A percentile compares a stretch with the other conserved stretches of the same genome.
These are phyloP conservation scores for Magnolia officinalis DNA, from an alignment of 164 flowering plant genomes.

Conservation along the genomic window DNA sequence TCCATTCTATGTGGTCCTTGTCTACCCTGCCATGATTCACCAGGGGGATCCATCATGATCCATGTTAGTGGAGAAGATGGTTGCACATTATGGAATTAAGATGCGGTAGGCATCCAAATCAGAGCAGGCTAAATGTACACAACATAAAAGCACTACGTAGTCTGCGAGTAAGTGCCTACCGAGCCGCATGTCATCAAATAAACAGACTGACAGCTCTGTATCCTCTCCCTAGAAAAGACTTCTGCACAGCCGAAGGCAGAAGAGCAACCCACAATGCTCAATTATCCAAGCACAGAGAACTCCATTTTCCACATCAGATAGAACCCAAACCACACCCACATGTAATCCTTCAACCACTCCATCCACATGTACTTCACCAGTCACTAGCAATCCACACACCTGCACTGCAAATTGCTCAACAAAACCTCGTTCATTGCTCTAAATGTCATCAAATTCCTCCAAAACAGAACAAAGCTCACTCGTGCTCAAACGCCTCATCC, in stretches of 20 bases:
- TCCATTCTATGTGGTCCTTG: no score
- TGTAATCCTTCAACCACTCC: neutral
- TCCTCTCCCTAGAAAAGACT: neutral
- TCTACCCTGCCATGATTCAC: neutral
- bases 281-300: neutral
- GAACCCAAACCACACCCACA: neutral
- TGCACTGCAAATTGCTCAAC: neutral
- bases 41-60: neutral
- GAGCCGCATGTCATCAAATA: neutral
- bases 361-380: neutral
- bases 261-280: neutral
- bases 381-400: neutral
- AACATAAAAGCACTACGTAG: neutral
- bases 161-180: neutral
- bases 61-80: neutral
- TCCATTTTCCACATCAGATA: neutral
- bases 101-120: neutral
- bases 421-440: no score
- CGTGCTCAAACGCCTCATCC: slow-evolving; percentile 17
- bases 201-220: neutral
- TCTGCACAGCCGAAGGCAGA: neutral
- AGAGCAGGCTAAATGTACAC: neutral
- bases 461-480: slow-evolving; percentile 5
- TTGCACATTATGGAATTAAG: neutral
- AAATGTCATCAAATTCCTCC: neutral